Conservation (phyloP, 2,329 filamentous ascomycete genomes). For the Colletotrichum salicis region DNA sequence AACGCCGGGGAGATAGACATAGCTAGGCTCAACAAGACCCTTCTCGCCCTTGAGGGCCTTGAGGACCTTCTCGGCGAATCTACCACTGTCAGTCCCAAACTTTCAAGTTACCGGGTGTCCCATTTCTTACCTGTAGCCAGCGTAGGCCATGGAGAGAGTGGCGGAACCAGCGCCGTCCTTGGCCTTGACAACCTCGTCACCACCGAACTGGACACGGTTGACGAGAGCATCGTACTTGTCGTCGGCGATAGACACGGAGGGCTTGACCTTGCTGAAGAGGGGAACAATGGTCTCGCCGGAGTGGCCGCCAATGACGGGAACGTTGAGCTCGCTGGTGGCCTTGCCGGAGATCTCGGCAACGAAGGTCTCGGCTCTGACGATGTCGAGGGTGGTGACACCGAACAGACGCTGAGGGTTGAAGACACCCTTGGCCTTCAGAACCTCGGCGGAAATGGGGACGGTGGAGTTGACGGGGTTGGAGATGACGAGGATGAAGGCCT, state of each 20-base stretch:
- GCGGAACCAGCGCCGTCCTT: constrained; percentile 93
- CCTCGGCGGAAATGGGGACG: constrained; percentile 96
- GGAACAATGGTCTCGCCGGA: constrained; percentile 98
- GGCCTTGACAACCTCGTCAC: constrained; percentile 95
- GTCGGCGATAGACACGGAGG: constrained; percentile 80
- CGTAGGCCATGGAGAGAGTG: constrained; percentile 94
- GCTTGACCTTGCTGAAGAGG: constrained; percentile 91
- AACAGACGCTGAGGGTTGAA: constrained; percentile 97
- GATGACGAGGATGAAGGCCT: constrained; percentile 95
- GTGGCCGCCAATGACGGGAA: constrained; percentile 96
- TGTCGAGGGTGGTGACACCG: constrained; percentile 97
- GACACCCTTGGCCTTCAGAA: constrained; percentile 90
- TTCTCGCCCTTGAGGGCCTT: constrained; percentile 89
- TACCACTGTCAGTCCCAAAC: constrained; percentile 48
- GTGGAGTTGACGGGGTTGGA: constrained; percentile 99
- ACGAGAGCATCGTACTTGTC: constrained; percentile 93
- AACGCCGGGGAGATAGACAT: constrained; percentile 92
- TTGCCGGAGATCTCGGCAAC: constrained; percentile 86
- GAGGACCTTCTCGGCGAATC: constrained; percentile 94
- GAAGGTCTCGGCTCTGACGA: constrained; percentile 98
- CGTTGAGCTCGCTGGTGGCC: constrained; percentile 81
- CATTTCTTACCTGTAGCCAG: constrained; percentile 81
- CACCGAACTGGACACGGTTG: constrained; percentile 97
- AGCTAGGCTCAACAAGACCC: constrained; percentile 93
- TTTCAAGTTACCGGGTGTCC: neutral